phyloP scores from a whole-genome alignment of 2,329 filamentous ascomycete genomes.

The Pestalotiopsis sp. region DNA sequence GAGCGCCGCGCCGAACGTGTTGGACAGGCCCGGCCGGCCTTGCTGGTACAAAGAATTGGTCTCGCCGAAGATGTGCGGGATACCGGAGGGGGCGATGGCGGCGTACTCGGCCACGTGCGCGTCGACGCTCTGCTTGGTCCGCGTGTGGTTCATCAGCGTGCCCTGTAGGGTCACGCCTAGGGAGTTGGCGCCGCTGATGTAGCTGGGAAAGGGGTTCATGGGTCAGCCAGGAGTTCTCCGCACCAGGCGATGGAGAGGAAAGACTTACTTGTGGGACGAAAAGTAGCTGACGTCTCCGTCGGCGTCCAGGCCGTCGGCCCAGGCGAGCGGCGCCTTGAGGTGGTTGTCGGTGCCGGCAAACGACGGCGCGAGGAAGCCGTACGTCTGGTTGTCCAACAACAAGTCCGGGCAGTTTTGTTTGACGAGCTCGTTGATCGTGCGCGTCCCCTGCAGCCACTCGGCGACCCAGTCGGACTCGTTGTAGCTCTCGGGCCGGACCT shows the following conservation, averaged over 20 bases:
- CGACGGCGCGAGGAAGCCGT: slow-evolving; percentile 59
- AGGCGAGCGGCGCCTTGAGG: slow-evolving; percentile 52
- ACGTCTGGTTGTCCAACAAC: slow-evolving; percentile 34
- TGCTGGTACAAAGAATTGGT: slow-evolving; percentile 66
- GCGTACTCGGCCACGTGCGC: slow-evolving; percentile 50
- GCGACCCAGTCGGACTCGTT: slow-evolving; percentile 56
- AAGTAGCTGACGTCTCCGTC: slow-evolving; percentile 54
- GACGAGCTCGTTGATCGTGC: slow-evolving; percentile 48
- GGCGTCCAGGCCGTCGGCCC: slow-evolving; percentile 54
- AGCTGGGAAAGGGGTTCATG: slow-evolving; percentile 40
- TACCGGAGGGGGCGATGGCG: slow-evolving; percentile 38
- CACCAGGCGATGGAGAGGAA: neutral
- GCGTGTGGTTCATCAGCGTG: slow-evolving; percentile 66
- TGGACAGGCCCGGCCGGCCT: slow-evolving; percentile 62
- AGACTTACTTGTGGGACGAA: slow-evolving; percentile 60
- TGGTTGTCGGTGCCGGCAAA: slow-evolving; percentile 56
- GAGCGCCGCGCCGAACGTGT: slow-evolving; percentile 67
- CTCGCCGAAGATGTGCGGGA: slow-evolving; percentile 62
- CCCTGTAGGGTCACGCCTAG: slow-evolving; percentile 64
- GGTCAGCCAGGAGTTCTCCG: neutral
- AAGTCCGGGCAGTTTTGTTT: slow-evolving; percentile 53
- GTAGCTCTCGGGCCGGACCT: slow-evolving; percentile 54
- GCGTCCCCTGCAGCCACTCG: slow-evolving; percentile 61
- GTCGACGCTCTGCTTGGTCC: slow-evolving; percentile 49
- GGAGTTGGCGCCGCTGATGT: slow-evolving; percentile 62